Base-by-base conservation (phyloP, 371 early-diverging fungal species). In the Syncephalastrum monosporum region DNA sequence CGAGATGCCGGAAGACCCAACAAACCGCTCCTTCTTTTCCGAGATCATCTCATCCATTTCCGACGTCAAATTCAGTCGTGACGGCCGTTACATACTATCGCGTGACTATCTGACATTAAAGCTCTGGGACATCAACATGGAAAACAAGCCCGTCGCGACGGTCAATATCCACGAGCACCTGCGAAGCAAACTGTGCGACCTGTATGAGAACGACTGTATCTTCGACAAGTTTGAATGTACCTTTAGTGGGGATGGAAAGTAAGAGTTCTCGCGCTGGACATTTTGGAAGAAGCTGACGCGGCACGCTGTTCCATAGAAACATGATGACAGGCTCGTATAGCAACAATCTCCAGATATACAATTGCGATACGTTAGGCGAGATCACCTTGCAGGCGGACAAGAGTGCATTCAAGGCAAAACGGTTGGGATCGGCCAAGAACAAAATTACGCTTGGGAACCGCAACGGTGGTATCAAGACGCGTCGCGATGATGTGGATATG, bases 161-260 rank as follows among this genome's bases (percentile, higher is more conserved):
- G 92, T 97, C 74, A 85, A 81, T 68, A 90, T 96, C 43, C 96
- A 96, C 69, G 94, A 97, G 66, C 91, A 93, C 61, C 77, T 97
- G 29, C 83, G 90, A 64, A 85, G 83, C 74, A 96, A 95, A 68
- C 85, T 97, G 17, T 96, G 96, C 73, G 97, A 97, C 62, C 79
- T 96, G 52, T 97, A 97, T 74, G 98, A 96, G 65, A 96, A 93
- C 75, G 98, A 97, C 69, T 95, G 93, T 76, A 96, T 97, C 72
- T 97, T 97, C 82, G 98, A 97, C 84, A 97, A 97, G 81, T 97
- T 97, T 64, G 98, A 97, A 71, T 94, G 95, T 77, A 91, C 86
- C 50, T 91, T 94, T 60, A 91, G 92, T 65, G 96, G 96, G 21
- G 91, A 95, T 68, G 94, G 95, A 62, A 63, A 55, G 71, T 71